Evolutionary conservation across 768 basidiomycete species (phyloP), one percentile per base, ranked within the genome.

Genomic region (Kwoniella botswanensis): DNA sequence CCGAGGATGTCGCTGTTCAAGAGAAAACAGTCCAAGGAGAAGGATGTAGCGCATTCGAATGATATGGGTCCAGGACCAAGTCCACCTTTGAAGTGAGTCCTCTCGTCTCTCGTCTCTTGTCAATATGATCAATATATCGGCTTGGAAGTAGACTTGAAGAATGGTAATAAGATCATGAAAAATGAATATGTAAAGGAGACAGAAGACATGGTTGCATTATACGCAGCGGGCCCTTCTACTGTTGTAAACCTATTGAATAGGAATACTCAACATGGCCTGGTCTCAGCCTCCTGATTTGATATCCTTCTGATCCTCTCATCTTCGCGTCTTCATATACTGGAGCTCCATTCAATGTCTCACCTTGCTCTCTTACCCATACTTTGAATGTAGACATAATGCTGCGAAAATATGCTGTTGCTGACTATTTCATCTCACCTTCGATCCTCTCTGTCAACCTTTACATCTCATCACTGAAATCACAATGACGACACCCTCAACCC

Each of bases 21-120:
- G 70, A 59, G 79, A n/a, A 80, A 80, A 58, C 77, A 80, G 63
- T 71, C 73, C 18, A 80, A 80, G 66, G 79, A 80, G 54, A 80
- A 76, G 72, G 79, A 80, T 60, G 35, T 71, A 11, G 65, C 61
- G 12, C 41, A 29, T 29, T 6, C 35, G 2, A 43, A n/a, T 42
- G 59, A 61, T 61, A 61, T 61, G 59, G 59, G 59, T 61, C 59
- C 59, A 2, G 42, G 59, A 21, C 59, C 35, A 43, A 75, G 74
- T 69, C 74, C 74, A 22, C 74, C 76, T 7, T 60, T 76, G 56
- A 54, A 35, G 76, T 77, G 74, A 77, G 76, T 76, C 17, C 29
- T 35, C 35, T 35, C 35, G 35, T 24, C 29, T 29, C 29, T 29
- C 29, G 29, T 0, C 3, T 18, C 15, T 52, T 22, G 35, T 60